phyloP scores from a whole-genome alignment of 2,329 filamentous ascomycete species.

The Septoria petroselini region DNA sequence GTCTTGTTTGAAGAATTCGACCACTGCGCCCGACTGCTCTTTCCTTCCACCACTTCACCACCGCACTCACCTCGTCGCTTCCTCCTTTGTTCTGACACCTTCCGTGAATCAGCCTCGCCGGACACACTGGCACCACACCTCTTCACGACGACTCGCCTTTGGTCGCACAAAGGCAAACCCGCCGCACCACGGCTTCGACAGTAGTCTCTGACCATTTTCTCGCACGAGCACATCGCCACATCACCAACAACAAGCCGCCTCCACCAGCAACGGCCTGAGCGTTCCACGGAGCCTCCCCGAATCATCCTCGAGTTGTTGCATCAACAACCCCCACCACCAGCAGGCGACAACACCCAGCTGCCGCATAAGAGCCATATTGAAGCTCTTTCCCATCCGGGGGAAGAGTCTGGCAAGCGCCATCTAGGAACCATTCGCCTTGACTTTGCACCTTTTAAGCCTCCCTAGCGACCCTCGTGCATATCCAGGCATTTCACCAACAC shows the following conservation, averaged over 20 bases:
- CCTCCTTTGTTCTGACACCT: slow-evolving; percentile 2
- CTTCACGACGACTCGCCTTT: slow-evolving; percentile 32
- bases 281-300: slow-evolving; percentile 40
- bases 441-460: slow-evolving; percentile 91
- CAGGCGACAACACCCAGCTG: slow-evolving; percentile 69
- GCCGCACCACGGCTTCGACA: slow-evolving; percentile 45
- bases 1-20: not conserved
- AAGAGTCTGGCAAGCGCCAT: slow-evolving; percentile 97
- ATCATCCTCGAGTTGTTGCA: slow-evolving; percentile 45
- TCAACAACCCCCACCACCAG: slow-evolving; percentile 53
- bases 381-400: slow-evolving; percentile 97
- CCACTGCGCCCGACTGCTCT: not conserved
- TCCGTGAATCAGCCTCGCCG: not conserved
- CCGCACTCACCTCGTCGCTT: not conserved
- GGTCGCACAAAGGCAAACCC: slow-evolving; percentile 43
- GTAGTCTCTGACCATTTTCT: slow-evolving; percentile 35
- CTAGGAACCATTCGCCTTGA: slow-evolving; percentile 66
- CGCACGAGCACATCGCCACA: slow-evolving; percentile 46
- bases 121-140: slow-evolving; percentile 15
- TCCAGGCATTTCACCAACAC: slow-evolving; percentile 21
- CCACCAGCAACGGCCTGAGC: slow-evolving; percentile 38
- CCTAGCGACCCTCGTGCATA: slow-evolving; percentile 63
- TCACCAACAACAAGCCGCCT: slow-evolving; percentile 50
- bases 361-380: slow-evolving; percentile 98
- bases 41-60: not conserved